Percentiles rank a stretch among this genome's conserved stretches.
phyloP scores from a whole-genome alignment of 1,139 yeast genomes.

The Debaryomyces udenii region DNA sequence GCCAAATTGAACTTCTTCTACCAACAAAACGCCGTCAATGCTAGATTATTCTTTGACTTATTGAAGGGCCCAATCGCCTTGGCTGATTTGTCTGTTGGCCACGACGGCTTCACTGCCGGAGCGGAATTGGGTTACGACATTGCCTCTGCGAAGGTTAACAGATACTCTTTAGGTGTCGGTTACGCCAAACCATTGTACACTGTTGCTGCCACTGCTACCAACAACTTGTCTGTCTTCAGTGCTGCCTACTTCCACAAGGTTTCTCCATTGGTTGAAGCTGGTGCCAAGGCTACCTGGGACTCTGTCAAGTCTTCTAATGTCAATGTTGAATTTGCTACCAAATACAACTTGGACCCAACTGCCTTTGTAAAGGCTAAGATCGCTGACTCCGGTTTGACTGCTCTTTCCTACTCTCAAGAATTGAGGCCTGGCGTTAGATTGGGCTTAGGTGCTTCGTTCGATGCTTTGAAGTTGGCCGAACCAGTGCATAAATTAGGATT shows the following conservation, averaged over 20 bases:
- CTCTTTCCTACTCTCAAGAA: conserved; percentile 91
- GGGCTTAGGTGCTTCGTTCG: conserved; percentile 97
- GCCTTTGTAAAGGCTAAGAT: conserved; percentile 96
- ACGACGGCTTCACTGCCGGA: conserved; percentile 96
- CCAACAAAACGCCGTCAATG: conserved; percentile 90
- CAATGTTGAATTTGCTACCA: conserved; percentile 91
- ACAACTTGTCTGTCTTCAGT: conserved; percentile 87
- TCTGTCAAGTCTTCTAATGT: conserved; percentile 72
- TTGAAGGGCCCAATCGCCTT: conserved; percentile 94
- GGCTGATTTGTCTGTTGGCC: conserved; percentile 94
- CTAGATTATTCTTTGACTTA: conserved; percentile 93
- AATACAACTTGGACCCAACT: conserved; percentile 84
- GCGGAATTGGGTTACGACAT: conserved; percentile 97
- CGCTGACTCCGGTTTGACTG: conserved; percentile 95
- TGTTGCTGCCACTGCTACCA: conserved; percentile 84
- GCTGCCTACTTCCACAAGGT: conserved; percentile 98
- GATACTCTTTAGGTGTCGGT: conserved; percentile 93
- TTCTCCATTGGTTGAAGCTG: conserved; percentile 89
- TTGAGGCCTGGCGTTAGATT: conserved; percentile 96
- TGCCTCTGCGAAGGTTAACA: conserved; percentile 87
- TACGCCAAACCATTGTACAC: conserved; percentile 88
- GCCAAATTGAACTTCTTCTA: conserved; percentile 91
- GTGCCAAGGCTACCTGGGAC: conserved; percentile 97
- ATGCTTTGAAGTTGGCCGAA: conserved; percentile 93
- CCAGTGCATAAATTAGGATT: conserved; percentile 98